Evolutionary conservation across 139 green algal species (phyloP), one percentile per base, ranked within the genome.

Genomic region (Auxenochlorella pyrenoidosa): DNA sequence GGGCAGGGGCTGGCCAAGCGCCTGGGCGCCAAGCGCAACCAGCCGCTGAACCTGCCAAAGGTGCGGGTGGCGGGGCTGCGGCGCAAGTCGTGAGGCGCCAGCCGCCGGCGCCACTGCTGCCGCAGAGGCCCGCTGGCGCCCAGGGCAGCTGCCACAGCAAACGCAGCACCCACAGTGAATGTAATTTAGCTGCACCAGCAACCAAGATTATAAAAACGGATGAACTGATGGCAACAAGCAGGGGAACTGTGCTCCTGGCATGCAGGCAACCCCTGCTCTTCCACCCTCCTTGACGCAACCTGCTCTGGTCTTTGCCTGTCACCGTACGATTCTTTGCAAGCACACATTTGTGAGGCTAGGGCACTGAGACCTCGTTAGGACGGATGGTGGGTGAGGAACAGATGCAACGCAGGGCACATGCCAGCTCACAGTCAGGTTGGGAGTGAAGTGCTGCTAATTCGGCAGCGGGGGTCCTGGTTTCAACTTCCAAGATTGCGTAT

Each of bases 31-130:
- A 40, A 41, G 30, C 43, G 75, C 78, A 83, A 83, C 80, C 75
- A 85, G 60, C 80, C 80, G 34, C 58, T 85, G 68, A 44, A 63
- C 34, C 51, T 40, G 63, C 63, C 80, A 16, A 66, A 44, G 80
- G 63, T 51, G 15, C 80, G 80, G 3, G 63, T 76, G 28, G 63
- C 63, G 12, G 80, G 80, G 34, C 80, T 85, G 80, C 80, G 80
- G 26, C 80, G 80, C 80, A 85, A 85, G 79, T 73, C 72, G 63
- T 85, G 41, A 85, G 16, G 75, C 26, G 3, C 0, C 43, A 1
- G 5, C 47, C 47, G 47, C 6, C 12, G 32, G 32, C 26, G 47
- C 5, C 38, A 44, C 30, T n/a, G 15, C 26, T 28, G 15, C 30
- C 15, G 75, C 44, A 81, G 44, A n/a, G 15, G 75, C 30, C 19